These are phyloP conservation scores for Eimeria maxima DNA, from an alignment of 169 alveolate species.

Conservation along the genomic window DNA sequence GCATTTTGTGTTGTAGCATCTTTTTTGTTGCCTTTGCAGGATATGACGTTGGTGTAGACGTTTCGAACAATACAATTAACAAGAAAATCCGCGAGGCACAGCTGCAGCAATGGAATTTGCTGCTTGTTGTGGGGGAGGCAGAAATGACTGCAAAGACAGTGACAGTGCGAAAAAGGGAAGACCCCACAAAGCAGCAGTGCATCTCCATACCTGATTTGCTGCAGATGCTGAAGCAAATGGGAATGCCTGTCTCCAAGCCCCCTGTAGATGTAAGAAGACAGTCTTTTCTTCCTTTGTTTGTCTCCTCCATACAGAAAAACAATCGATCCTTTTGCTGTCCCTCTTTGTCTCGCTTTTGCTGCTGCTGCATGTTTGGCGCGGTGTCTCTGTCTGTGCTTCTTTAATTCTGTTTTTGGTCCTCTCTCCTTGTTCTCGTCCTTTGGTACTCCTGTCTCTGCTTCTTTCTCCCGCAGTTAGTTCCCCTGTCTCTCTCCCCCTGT, in stretches of 20 bases:
- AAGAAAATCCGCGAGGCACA: conserved; percentile 98
- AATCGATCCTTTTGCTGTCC: not conserved
- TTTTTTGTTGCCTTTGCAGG: conserved; percentile 87
- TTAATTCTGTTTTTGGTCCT: no score
- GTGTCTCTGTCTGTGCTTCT: no score
- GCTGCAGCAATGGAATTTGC: conserved; percentile 96
- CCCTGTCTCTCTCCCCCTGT: no score
- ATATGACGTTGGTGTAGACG: conserved; percentile 95
- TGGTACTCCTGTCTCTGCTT: no score
- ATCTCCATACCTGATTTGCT: conserved; percentile 19
- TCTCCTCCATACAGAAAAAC: not conserved
- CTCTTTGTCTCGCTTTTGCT: not conserved
- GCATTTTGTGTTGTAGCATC: not conserved
- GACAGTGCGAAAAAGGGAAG: conserved; percentile 92
- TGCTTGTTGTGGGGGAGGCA: conserved; percentile 98
- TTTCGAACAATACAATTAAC: conserved; percentile 94
- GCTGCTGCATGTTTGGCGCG: no score
- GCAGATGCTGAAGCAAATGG: not conserved
- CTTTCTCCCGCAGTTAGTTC: no score
- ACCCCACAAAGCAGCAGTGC: not conserved
- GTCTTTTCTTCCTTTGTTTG: not conserved
- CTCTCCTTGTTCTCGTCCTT: no score
- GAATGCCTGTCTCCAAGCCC: not conserved
- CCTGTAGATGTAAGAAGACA: not conserved
- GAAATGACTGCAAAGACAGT: conserved; percentile 94